phyloP scores from a whole-genome alignment of 2,329 filamentous ascomycete genomes.

The Fusarium sp. region DNA sequence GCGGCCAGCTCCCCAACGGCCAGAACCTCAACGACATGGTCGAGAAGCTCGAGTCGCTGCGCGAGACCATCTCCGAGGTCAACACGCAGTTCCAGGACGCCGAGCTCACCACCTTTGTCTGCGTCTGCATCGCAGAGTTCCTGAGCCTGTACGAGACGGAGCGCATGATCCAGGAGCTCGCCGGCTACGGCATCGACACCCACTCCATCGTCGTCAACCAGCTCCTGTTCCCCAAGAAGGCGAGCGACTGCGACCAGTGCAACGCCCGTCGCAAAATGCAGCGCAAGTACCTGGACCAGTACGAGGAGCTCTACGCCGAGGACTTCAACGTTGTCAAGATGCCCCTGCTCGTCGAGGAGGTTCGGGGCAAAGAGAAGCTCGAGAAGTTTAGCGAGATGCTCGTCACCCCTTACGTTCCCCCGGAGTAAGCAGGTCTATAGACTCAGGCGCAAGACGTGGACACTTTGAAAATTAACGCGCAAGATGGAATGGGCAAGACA shows the following conservation, averaged over 20 bases:
- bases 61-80: slow-evolving; percentile 93
- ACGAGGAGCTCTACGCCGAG: slow-evolving; percentile 97
- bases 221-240: slow-evolving; percentile 89
- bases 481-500: slow-evolving; percentile 12
- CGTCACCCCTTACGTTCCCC: slow-evolving; percentile 79
- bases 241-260: slow-evolving; percentile 92
- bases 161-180: slow-evolving; percentile 98
- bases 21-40: slow-evolving; percentile 93
- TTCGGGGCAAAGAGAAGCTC: slow-evolving; percentile 92
- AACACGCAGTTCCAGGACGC: slow-evolving; percentile 99
- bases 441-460: slow-evolving; percentile 11
- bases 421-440: slow-evolving; percentile 54
- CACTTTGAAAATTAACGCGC: slow-evolving; percentile 9
- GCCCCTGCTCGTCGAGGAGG: slow-evolving; percentile 95
- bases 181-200: slow-evolving; percentile 93
- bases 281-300: slow-evolving; percentile 98
- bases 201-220: slow-evolving; percentile 99
- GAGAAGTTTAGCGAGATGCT: slow-evolving; percentile 92
- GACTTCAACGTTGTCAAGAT: slow-evolving; percentile 97
- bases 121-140: slow-evolving; percentile 98
- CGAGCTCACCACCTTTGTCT: slow-evolving; percentile 95
- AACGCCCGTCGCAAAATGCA: slow-evolving; percentile 97
- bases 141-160: slow-evolving; percentile 97
- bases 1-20: slow-evolving; percentile 84
- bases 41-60: slow-evolving; percentile 92